Conservation (phyloP, 108 stramenopile species). For the Nitzschia palea region DNA sequence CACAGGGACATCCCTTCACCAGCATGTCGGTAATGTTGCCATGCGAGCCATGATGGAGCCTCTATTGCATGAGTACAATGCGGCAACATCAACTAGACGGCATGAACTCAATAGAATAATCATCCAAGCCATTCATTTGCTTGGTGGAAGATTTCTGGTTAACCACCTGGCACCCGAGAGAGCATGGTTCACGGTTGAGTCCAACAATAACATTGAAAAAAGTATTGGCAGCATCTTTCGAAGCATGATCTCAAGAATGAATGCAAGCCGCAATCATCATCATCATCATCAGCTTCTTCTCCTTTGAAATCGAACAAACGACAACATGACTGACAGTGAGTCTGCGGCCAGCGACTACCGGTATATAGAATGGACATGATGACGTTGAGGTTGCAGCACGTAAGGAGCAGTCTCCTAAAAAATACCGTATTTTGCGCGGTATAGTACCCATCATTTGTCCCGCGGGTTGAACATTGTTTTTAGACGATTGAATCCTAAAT, state of each 20-base stretch:
- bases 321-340: too few relatives aligned
- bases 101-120: slow-evolving; percentile 6
- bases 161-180: neutral
- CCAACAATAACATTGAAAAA: neutral
- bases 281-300: too few relatives aligned
- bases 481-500: too few relatives aligned
- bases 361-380: too few relatives aligned
- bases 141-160: slow-evolving; percentile 6
- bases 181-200: neutral
- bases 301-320: too few relatives aligned
- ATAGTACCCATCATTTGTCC: too few relatives aligned
- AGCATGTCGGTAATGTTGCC: slow-evolving; percentile 3
- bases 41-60: slow-evolving; percentile 10
- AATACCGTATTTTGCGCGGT: too few relatives aligned
- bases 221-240: slow-evolving; percentile 8
- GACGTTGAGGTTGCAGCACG: too few relatives aligned
- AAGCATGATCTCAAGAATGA: slow-evolving; percentile 13
- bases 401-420: too few relatives aligned
- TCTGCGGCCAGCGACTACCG: too few relatives aligned
- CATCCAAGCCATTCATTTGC: neutral
- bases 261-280: too few relatives aligned
- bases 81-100: neutral
- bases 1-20: neutral
- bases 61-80: neutral
- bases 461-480: too few relatives aligned